These are phyloP conservation scores for Venturia asperata DNA, from an alignment of 2,329 filamentous ascomycete genomes.

Conservation along the genomic window DNA sequence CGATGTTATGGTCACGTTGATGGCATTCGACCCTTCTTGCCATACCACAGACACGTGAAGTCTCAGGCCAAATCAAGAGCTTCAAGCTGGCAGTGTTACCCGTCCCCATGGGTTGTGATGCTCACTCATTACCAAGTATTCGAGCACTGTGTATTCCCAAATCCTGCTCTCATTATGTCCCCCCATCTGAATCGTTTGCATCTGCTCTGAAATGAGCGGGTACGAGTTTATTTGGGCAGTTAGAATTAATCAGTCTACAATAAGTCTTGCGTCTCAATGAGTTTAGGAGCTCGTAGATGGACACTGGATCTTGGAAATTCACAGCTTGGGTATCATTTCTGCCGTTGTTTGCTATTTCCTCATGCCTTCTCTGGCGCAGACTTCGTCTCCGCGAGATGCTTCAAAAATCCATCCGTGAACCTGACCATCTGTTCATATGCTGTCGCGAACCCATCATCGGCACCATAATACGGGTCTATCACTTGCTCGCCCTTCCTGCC, in stretches of 20 bases:
- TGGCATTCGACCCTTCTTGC: neutral
- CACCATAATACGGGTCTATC: conserved; percentile 90
- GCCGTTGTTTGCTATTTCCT: neutral
- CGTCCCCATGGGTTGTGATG: neutral
- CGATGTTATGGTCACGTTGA: neutral
- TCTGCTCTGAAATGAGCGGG: too few relatives aligned
- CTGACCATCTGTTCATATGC: conserved; percentile 78
- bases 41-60: neutral
- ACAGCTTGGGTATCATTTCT: conserved; percentile 3
- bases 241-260: too few relatives aligned
- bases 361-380: neutral
- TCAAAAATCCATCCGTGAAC: conserved; percentile 71
- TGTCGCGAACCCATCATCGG: conserved; percentile 66
- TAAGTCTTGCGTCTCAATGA: too few relatives aligned
- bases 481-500: conserved; percentile 60
- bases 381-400: conserved; percentile 41
- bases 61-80: neutral
- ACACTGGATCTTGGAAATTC: neutral
- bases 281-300: neutral
- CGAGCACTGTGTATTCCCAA: too few relatives aligned
- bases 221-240: too few relatives aligned
- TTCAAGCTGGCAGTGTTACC: neutral
- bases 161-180: too few relatives aligned
- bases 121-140: neutral
- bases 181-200: too few relatives aligned